Conservation (phyloP, 2,329 filamentous ascomycete species). For the Pseudogymnoascus sp. region DNA sequence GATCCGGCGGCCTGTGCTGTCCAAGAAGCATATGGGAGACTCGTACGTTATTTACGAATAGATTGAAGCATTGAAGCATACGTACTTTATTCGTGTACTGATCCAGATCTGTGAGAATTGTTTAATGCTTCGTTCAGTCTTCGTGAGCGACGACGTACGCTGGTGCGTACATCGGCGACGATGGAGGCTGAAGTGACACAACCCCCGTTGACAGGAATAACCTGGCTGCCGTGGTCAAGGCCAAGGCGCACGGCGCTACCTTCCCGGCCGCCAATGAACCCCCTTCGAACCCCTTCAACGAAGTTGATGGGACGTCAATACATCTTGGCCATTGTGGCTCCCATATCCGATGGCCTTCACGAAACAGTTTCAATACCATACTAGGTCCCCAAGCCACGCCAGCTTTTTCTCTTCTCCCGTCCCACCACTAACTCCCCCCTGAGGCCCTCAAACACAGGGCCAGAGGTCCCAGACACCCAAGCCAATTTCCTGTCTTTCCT, state of each 20-base stretch:
- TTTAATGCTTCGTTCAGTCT: not conserved
- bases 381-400: constrained; percentile 6
- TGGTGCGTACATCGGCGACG: not conserved
- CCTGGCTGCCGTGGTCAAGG: not conserved
- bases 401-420: not conserved
- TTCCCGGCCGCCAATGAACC: not conserved
- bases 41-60: not conserved
- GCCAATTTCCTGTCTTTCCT: not conserved
- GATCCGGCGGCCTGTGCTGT: constrained; percentile 2
- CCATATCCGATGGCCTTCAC: not conserved
- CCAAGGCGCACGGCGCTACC: not conserved
- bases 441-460: not conserved
- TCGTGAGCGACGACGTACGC: not conserved
- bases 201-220: not conserved
- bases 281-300: not conserved
- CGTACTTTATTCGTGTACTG: not conserved
- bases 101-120: not conserved
- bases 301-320: not conserved
- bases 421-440: not conserved
- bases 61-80: not conserved
- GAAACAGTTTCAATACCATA: constrained; percentile 8
- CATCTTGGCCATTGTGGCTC: not conserved
- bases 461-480: not conserved
- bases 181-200: not conserved
- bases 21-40: not conserved